A percentile compares a stretch with the other conserved stretches of the same genome.
Conservation (phyloP, 2,329 filamentous ascomycete genomes). For the Fusarium scirpi region DNA sequence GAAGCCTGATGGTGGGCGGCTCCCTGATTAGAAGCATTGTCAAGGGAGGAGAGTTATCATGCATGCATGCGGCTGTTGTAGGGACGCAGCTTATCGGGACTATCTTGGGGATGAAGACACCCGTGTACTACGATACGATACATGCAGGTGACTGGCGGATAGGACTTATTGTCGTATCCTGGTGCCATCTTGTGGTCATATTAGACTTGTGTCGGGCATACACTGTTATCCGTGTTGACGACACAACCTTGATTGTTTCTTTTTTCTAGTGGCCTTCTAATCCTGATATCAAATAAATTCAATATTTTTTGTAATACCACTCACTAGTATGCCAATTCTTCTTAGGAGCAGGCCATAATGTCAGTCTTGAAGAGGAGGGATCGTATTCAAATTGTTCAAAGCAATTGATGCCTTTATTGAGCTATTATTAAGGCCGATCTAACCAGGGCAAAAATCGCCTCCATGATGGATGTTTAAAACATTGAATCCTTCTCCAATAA, state of each 20-base stretch:
- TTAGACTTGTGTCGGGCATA: constrained; percentile 40
- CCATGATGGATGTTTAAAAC: background rate
- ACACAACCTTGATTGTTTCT: constrained; percentile 54
- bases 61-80: constrained; percentile 37
- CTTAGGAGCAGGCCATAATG: background rate
- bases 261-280: constrained; percentile 72
- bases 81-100: constrained; percentile 39
- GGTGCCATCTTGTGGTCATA: constrained; percentile 34
- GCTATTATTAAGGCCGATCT: background rate
- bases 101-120: constrained; percentile 39
- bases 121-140: constrained; percentile 37
- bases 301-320: constrained; percentile 48
- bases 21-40: constrained; percentile 37
- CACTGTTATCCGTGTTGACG: constrained; percentile 49
- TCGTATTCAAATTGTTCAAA: background rate
- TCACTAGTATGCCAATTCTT: background rate
- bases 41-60: constrained; percentile 28
- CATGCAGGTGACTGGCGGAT: constrained; percentile 38
- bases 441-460: background rate
- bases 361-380: background rate
- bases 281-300: constrained; percentile 69
- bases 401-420: background rate
- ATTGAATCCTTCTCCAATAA: background rate
- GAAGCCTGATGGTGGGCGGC: constrained; percentile 31
- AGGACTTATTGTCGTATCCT: constrained; percentile 20